Conservation (phyloP, 768 basidiomycete species). For the Suillus brevipes region DNA sequence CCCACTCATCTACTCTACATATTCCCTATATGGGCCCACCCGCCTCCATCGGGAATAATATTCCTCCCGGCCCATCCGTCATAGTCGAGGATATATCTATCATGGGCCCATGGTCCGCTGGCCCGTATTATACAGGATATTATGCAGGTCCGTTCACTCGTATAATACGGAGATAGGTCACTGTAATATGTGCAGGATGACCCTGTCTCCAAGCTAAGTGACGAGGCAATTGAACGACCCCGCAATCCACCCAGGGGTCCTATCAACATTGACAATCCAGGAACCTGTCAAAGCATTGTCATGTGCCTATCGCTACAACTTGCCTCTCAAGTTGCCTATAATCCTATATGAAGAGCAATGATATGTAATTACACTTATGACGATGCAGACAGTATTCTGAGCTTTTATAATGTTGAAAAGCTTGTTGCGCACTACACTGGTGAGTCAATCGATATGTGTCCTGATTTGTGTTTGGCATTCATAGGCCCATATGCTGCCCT, state of each 20-base stretch:
- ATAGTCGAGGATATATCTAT: no score
- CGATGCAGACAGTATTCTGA: background rate
- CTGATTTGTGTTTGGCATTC: background rate
- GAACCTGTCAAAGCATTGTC: background rate
- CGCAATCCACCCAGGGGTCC: conserved; percentile 1
- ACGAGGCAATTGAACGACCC: background rate
- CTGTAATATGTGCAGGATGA: no score
- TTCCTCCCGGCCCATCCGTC: no score
- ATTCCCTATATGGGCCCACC: no score
- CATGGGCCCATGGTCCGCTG: no score
- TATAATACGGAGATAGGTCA: no score
- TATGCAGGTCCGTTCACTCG: no score
- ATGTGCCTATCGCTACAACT: background rate
- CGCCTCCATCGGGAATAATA: no score
- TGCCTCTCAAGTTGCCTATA: background rate
- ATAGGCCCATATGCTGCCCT: background rate
- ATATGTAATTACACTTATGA: background rate
- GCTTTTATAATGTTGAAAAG: background rate
- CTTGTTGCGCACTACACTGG: background rate
- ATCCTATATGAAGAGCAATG: background rate
- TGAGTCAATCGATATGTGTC: background rate
- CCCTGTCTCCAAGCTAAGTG: no score
- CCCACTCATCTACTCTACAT: no score
- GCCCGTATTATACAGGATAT: no score
- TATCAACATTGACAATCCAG: background rate